Evolutionary conservation across 1,139 yeast genomes (phyloP).

Genomic region (Magnusiomyces ingens): DNA sequence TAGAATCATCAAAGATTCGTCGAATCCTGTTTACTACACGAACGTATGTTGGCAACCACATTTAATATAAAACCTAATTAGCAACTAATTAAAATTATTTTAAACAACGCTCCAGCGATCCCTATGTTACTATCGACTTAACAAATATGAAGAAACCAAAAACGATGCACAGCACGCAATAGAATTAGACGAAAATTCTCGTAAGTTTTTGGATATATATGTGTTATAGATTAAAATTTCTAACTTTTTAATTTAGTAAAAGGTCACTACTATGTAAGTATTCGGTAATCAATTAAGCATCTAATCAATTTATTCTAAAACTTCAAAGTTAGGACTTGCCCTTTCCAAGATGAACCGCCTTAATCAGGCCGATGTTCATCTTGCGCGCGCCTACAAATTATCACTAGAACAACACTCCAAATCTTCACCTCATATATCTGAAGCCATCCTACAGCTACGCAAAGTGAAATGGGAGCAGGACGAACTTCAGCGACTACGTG

Average conservation of each 20-base stretch:
- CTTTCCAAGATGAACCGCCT: conserved; percentile 26
- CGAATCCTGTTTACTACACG: conserved; percentile 27
- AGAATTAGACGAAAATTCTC: conserved; percentile 26
- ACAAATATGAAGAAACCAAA: conserved; percentile 24
- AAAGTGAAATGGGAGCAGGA: conserved; percentile 25
- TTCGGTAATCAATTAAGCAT: background rate
- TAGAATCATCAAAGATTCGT: conserved; percentile 26
- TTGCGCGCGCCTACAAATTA: conserved; percentile 32
- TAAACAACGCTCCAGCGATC: conserved; percentile 21
- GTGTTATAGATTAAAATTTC: background rate
- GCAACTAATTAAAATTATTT: background rate
- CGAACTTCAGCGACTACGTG: conserved; percentile 23
- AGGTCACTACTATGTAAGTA: conserved; percentile 27
- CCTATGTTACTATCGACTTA: conserved; percentile 24
- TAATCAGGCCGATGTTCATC: conserved; percentile 30
- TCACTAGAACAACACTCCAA: conserved; percentile 27
- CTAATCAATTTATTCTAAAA: background rate
- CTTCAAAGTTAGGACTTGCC: conserved; percentile 26
- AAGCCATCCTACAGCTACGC: conserved; percentile 29
- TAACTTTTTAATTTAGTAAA: conserved; percentile 22
- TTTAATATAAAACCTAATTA: background rate
- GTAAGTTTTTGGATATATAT: conserved; percentile 11
- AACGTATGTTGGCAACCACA: conserved; percentile 20
- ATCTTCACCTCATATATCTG: conserved; percentile 28
- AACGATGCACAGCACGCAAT: conserved; percentile 34